phyloP scores from a whole-genome alignment of 176 grass and related monocot species.

The Bromus sterilis region DNA sequence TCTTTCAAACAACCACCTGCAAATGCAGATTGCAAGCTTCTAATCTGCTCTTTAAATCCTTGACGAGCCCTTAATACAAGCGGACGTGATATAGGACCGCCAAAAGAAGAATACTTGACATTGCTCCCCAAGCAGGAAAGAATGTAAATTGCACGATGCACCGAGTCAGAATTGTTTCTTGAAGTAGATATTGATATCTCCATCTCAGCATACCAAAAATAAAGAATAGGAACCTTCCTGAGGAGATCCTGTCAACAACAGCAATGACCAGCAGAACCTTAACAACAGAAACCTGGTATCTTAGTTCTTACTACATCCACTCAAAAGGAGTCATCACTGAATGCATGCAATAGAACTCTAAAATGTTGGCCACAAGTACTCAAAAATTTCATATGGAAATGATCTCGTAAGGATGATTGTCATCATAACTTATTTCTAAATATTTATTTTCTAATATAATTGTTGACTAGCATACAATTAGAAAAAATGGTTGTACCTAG shows the following conservation, averaged over 20 bases:
- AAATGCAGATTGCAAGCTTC: slow-evolving; percentile 39
- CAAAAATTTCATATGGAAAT: not conserved
- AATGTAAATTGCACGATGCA: slow-evolving; percentile 66
- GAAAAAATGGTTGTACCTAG: not conserved
- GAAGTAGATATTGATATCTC: slow-evolving; percentile 48
- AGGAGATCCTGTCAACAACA: slow-evolving; percentile 53
- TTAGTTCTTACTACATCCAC: not conserved
- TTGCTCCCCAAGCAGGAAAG: slow-evolving; percentile 80
- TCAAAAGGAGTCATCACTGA: not conserved
- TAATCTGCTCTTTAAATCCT: slow-evolving; percentile 95
- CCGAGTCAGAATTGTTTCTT: slow-evolving; percentile 39
- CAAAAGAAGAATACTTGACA: slow-evolving; percentile 59
- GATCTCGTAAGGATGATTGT: not conserved
- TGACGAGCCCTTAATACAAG: slow-evolving; percentile 80
- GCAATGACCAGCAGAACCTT: slow-evolving; percentile 2
- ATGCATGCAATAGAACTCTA: not conserved
- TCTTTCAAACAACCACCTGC: slow-evolving; percentile 44
- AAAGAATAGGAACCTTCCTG: slow-evolving; percentile 67
- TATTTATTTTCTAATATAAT: not conserved
- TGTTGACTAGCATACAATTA: not conserved
- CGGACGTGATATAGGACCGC: slow-evolving; percentile 42
- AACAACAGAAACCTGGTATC: not conserved
- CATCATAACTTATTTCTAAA: not conserved
- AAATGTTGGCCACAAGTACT: not conserved
- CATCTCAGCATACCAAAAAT: slow-evolving; percentile 85